Conservation (phyloP, 1,139 yeast species). For the Protomyces inouyei region DNA sequence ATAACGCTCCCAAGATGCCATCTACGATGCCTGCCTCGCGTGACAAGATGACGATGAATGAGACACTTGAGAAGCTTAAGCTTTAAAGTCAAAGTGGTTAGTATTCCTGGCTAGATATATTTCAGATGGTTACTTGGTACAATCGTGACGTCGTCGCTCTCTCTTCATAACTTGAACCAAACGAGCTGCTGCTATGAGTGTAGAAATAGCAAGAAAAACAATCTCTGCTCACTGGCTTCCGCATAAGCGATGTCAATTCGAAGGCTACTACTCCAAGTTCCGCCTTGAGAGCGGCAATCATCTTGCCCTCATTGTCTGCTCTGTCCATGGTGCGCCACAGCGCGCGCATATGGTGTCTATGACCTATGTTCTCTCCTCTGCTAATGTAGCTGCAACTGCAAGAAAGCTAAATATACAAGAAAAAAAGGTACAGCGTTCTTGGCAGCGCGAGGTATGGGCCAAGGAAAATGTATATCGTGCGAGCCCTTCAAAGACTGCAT, state of each 20-base stretch:
- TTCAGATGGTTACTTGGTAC: background rate
- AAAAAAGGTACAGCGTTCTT: background rate
- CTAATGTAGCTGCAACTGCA: background rate
- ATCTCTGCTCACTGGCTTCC: conserved; percentile 1
- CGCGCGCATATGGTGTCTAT: conserved; percentile 17
- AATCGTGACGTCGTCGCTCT: background rate
- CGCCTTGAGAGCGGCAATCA: conserved; percentile 11
- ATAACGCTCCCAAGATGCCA: conserved; percentile 36
- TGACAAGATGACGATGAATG: conserved; percentile 19
- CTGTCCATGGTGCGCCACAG: conserved; percentile 1
- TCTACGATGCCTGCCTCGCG: conserved; percentile 17
- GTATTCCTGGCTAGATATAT: too few species aligned
- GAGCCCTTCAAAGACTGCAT: background rate
- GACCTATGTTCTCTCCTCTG: conserved; percentile 7
- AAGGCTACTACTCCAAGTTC: conserved; percentile 24
- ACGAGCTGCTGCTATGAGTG: background rate
- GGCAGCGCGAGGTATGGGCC: background rate
- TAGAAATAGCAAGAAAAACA: background rate
- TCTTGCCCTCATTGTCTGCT: conserved; percentile 18
- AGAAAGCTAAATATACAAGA: background rate
- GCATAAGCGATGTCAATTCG: conserved; percentile 3
- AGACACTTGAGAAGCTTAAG: conserved; percentile 1
- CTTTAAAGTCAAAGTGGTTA: background rate
- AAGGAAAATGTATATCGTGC: background rate
- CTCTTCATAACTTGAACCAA: background rate